Evolutionary conservation across 768 basidiomycete species (phyloP).

Genomic region (Hemileccinum rubropunctum): DNA sequence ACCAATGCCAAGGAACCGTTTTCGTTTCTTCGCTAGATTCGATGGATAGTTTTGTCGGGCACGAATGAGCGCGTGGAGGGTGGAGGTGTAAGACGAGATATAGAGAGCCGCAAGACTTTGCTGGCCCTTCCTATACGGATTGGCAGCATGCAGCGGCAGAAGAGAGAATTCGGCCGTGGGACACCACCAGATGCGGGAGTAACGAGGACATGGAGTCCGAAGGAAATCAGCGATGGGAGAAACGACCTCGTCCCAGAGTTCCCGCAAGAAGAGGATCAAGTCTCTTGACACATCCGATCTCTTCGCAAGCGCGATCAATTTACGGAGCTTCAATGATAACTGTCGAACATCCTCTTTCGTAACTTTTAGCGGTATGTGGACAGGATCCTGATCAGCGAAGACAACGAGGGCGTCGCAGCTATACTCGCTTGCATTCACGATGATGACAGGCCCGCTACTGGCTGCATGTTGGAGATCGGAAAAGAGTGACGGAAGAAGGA

Average conservation of each 20-base stretch:
- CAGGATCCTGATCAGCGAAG: neutral
- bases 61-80: constrained; percentile 15
- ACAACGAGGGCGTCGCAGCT: constrained; percentile 35
- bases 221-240: constrained; percentile 8
- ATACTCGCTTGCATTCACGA: constrained; percentile 29
- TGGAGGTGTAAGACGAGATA: constrained; percentile 23
- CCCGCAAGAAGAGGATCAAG: too few species aligned
- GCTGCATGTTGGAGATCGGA: constrained; percentile 14
- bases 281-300: neutral
- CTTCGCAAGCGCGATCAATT: neutral
- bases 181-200: neutral
- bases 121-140: constrained; percentile 4
- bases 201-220: neutral
- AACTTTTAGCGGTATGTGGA: constrained; percentile 1
- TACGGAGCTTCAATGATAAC: neutral
- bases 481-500: constrained; percentile 20
- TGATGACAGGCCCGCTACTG: constrained; percentile 25
- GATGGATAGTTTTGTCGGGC: neutral
- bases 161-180: constrained; percentile 3
- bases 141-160: constrained; percentile 20
- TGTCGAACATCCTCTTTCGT: neutral
- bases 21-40: neutral
- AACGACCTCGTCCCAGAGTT: constrained; percentile 16
- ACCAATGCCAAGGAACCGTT: constrained; percentile 3
- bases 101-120: constrained; percentile 7